Evolutionary conservation across 257 asterid species (phyloP), one percentile per base, ranked within the genome.

Genomic region (Apocynum venetum): DNA sequence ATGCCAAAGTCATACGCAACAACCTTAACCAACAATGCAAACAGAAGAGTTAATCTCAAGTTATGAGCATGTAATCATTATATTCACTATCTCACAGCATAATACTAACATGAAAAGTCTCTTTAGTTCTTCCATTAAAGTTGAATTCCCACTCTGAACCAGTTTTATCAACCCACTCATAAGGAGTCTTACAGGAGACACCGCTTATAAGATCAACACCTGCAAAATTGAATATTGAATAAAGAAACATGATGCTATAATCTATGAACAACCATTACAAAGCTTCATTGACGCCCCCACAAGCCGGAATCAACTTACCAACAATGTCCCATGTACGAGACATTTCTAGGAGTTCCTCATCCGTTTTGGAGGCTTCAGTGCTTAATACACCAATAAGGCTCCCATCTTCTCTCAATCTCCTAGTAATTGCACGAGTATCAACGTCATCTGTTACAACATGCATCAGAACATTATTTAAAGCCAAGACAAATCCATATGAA

Each of bases 1-100:
- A 95, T 88, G n/a, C 99, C 99, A 84, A 91, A 95, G 87, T 95
- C 99, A 87, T 93, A 95, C 55, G 96, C 99, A 76, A 95, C 93
- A 66, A 95, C 98, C 98, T 94, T 83, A 85, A 86, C 64, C 69
- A 78, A 25, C 73, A 60, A 59, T 46, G 48, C 25, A 76, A 74
- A 13, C 31, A 78, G 55, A 61, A 52, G 65, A 57, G 76, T 80
- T 36, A 84, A 65, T 56, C 51, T 71, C 53, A 31, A 60, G 20
- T 40, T 38, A 73, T 75, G 55, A 40, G 71, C 80, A 75, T 72
- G 14, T 35, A 75, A 76, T 25, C 31, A 25, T 72, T 46, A 19
- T 15, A 20, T 59, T 69, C 72, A 38, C 63, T 41, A 20, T 68
- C 66, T 59, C 38, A 15, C 74, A 69, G 70, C 51, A 71, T 10